phyloP scores from a whole-genome alignment of 495 filamentous ascomycete species.

The Penicillium nucicola region DNA sequence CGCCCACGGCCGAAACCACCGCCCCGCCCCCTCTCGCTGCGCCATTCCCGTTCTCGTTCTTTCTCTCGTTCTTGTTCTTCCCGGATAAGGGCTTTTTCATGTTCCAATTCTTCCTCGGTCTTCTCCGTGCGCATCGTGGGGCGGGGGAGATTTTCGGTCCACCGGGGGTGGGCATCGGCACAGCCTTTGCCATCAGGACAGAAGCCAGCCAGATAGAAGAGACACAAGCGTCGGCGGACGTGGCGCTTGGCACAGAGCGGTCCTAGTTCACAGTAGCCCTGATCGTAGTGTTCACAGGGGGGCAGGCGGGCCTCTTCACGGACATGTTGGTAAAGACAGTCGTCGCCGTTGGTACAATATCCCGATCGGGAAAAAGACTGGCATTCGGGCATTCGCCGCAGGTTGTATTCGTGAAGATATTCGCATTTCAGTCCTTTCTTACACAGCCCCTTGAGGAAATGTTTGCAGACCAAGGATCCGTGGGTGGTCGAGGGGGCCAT shows the following conservation, averaged over 20 bases:
- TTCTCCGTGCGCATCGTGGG: slow-evolving; percentile 64
- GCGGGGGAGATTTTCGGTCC: slow-evolving; percentile 67
- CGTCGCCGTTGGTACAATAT: slow-evolving; percentile 93
- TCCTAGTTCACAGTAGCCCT: slow-evolving; percentile 91
- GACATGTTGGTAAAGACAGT: slow-evolving; percentile 94
- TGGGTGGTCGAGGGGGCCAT: slow-evolving; percentile 48
- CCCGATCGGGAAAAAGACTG: slow-evolving; percentile 85
- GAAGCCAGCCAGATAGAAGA: slow-evolving; percentile 90
- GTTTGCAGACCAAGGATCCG: slow-evolving; percentile 86
- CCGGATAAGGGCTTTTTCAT: slow-evolving; percentile 49
- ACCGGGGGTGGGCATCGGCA: slow-evolving; percentile 77
- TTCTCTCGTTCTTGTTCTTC: slow-evolving; percentile 52
- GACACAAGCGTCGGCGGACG: slow-evolving; percentile 68
- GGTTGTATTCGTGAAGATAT: slow-evolving; percentile 97
- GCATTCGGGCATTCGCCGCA: slow-evolving; percentile 96
- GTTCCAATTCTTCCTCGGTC: slow-evolving; percentile 60
- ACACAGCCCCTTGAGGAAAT: slow-evolving; percentile 95
- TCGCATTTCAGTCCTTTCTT: slow-evolving; percentile 96
- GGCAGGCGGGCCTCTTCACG: slow-evolving; percentile 77
- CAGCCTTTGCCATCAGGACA: slow-evolving; percentile 83
- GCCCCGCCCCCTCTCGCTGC: slow-evolving; percentile 46
- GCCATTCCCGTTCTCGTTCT: slow-evolving; percentile 50
- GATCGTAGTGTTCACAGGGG: slow-evolving; percentile 89
- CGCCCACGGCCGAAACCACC: slow-evolving; percentile 50
- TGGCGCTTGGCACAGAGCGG: slow-evolving; percentile 84